Evolutionary conservation across 1,139 yeast genomes (phyloP).

Genomic region (Kurtzmaniella natalensis): DNA sequence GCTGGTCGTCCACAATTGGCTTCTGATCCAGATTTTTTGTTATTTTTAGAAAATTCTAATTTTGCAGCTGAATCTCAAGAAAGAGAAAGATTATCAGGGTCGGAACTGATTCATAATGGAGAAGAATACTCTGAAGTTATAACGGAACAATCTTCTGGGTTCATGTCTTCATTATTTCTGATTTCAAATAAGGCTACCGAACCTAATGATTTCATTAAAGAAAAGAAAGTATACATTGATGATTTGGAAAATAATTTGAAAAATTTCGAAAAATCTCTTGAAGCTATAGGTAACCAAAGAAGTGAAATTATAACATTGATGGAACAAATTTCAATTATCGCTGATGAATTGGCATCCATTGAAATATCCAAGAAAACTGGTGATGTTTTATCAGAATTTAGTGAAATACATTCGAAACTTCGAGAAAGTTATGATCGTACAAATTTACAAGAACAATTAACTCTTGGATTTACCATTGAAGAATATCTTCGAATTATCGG

Average conservation of each 20-base stretch:
- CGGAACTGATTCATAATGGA: conserved; percentile 40
- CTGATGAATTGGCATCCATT: conserved; percentile 68
- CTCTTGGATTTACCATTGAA: conserved; percentile 82
- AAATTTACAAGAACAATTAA: conserved; percentile 80
- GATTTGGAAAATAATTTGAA: conserved; percentile 70
- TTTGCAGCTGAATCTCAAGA: conserved; percentile 63
- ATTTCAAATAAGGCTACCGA: conserved; percentile 63
- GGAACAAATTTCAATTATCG: conserved; percentile 49
- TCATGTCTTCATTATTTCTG: conserved; percentile 61
- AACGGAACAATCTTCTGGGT: conserved; percentile 31
- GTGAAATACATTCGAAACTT: conserved; percentile 66
- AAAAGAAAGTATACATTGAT: conserved; percentile 66
- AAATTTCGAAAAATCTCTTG: conserved; percentile 67
- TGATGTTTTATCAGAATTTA: conserved; percentile 52
- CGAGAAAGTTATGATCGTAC: conserved; percentile 75
- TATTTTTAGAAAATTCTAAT: conserved; percentile 73
- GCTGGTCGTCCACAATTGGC: conserved; percentile 53
- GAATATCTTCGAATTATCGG: conserved; percentile 79
- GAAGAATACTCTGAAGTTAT: conserved; percentile 19
- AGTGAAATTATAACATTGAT: conserved; percentile 55
- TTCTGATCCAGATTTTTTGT: conserved; percentile 68
- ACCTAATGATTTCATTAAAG: conserved; percentile 72
- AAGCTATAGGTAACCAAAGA: conserved; percentile 70
- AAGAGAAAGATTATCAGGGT: conserved; percentile 54
- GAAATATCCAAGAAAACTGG: conserved; percentile 72